phyloP scores from a whole-genome alignment of 2,329 filamentous ascomycete genomes.

The Phialocephala sp. region DNA sequence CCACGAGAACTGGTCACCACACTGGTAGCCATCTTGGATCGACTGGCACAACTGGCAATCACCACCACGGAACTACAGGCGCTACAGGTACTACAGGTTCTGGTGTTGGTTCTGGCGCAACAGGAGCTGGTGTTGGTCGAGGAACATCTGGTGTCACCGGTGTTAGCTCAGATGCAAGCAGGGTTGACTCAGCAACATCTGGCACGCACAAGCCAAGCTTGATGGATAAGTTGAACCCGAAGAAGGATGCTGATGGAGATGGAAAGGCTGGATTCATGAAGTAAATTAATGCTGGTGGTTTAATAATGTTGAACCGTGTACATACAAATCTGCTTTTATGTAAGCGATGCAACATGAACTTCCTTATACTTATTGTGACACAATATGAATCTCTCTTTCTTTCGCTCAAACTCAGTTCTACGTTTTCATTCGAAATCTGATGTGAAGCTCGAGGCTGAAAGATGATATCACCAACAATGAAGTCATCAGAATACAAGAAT shows the following conservation, averaged over 20 bases:
- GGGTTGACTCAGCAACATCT: slow-evolving; percentile 1
- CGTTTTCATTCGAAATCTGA: no score
- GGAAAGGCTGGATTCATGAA: slow-evolving; percentile 50
- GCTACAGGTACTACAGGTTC: slow-evolving; percentile 13
- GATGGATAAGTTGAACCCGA: slow-evolving; percentile 60
- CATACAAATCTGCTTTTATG: neutral
- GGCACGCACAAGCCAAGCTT: slow-evolving; percentile 54
- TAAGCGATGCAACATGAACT: neutral
- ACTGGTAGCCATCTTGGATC: slow-evolving; percentile 13
- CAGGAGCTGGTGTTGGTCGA: slow-evolving; percentile 17
- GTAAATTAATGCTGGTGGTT: slow-evolving; percentile 6
- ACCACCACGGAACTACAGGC: slow-evolving; percentile 13
- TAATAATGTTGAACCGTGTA: neutral
- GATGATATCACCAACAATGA: no score
- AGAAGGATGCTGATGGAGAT: slow-evolving; percentile 57
- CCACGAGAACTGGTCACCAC: slow-evolving; percentile 18
- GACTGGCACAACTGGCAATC: slow-evolving; percentile 16
- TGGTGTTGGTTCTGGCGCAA: slow-evolving; percentile 17
- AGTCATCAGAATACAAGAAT: no score
- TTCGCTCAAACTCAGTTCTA: no score
- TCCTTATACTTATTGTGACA: no score
- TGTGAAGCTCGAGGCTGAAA: no score
- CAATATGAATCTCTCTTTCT: no score
- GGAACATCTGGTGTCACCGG: no score
- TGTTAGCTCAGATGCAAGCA: no score